phyloP scores from a whole-genome alignment of 2,329 filamentous ascomycete species.

The Ophiostoma sp. region DNA sequence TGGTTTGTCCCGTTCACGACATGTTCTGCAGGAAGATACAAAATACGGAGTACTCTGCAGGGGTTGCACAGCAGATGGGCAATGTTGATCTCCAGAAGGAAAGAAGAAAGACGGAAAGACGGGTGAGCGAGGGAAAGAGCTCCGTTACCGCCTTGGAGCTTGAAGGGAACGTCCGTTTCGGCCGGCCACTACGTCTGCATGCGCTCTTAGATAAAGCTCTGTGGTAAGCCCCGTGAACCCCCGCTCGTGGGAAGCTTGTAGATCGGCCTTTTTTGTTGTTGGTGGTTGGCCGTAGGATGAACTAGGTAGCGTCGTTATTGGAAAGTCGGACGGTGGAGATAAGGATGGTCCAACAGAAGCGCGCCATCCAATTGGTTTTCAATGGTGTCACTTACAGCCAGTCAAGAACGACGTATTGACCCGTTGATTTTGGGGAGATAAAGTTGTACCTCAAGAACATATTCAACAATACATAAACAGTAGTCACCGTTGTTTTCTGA shows the following conservation, averaged over 20 bases:
- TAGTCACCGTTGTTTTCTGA: background rate
- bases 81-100: background rate
- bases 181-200: background rate
- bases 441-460: background rate
- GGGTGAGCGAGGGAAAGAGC: too few relatives aligned
- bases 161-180: too few relatives aligned
- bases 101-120: background rate
- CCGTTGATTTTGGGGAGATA: background rate
- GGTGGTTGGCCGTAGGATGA: background rate
- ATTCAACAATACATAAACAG: background rate
- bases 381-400: background rate
- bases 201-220: background rate
- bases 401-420: constrained; percentile 2
- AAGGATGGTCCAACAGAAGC: constrained; percentile 1
- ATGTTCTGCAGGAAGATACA: background rate
- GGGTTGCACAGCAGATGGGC: background rate
- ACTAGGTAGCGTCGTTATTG: background rate
- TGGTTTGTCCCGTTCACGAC: background rate
- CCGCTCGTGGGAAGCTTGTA: background rate
- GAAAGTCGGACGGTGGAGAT: background rate
- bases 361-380: background rate
- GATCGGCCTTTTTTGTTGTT: background rate
- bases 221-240: background rate
- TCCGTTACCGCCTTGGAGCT: too few relatives aligned
- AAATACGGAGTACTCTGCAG: background rate